Evolutionary conservation across 75 land plant genomes (phyloP), one percentile per base, ranked within the genome.

Genomic region (Selaginella tamariscina): DNA sequence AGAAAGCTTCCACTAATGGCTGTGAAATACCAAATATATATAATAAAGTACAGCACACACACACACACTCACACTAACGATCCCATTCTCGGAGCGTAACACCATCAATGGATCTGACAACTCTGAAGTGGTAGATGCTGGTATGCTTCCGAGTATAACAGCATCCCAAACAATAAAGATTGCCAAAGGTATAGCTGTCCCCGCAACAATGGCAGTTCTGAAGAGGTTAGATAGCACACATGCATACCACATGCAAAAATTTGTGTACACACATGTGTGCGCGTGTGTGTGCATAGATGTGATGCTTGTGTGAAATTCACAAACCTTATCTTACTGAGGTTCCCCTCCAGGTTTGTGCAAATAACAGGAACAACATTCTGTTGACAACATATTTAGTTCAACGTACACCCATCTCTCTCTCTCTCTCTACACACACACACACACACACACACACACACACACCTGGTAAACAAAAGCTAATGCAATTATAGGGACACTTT

Each of bases 341-440:
- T 71, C 56, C 97, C 97, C 74, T 92, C 97, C 21, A 92, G 80
- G 78, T 87, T 84, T 33, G 97, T 89, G 55, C 96, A 84, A 31
- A 92, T 83, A 71, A 92, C 97, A 33, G 97, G 97, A 11, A 92
- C 97, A 23, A 92, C 97, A 80, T 92, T 92, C 97, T 92, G 82
- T 56, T 39, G 49, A 39, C 15, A 39, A 15, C 49, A 39, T n/a
- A 39, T 15, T 15, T 5, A 39, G 49, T 39, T 39, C 15, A 39
- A 39, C 11, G 15, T 15, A 39, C 5, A 39, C 5, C 49, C 5
- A 15, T 39, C n/a, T n/a, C n/a, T 49, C 54, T 49, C 18, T 20
- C 54, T 49, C 67, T n/a, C n/a, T n/a, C n/a, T n/a, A n/a, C n/a
- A n/a, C n/a, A n/a, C n/a, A n/a, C n/a, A n/a, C n/a, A n/a, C n/a